These are phyloP conservation scores for Kockovaella imperatae DNA, from an alignment of 768 basidiomycete genomes.

Conservation along the genomic window DNA sequence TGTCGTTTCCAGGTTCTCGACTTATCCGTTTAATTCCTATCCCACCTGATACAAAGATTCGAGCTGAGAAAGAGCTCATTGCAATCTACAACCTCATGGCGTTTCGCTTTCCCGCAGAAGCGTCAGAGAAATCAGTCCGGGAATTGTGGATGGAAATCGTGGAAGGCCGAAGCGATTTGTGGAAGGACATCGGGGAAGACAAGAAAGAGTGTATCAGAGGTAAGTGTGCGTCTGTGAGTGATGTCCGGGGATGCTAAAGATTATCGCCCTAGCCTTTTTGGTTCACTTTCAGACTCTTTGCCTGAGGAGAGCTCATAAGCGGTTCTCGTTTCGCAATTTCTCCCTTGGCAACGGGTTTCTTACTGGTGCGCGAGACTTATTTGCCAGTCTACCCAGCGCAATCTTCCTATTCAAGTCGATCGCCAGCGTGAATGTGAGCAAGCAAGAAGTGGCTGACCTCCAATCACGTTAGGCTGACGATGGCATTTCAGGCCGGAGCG, in stretches of 20 bases:
- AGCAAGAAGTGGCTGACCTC: constrained; percentile 2
- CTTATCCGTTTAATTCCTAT: constrained; percentile 77
- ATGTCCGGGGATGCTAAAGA: neutral
- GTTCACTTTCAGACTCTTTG: constrained; percentile 86
- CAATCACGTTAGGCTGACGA: constrained; percentile 5
- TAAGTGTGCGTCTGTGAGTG: constrained; percentile 37
- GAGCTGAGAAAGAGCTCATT: constrained; percentile 27
- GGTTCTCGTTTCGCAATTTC: constrained; percentile 87
- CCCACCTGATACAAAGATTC: constrained; percentile 50
- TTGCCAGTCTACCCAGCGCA: constrained; percentile 84
- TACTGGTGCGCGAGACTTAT: constrained; percentile 79
- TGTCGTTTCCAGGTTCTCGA: constrained; percentile 53
- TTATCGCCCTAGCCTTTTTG: constrained; percentile 62
- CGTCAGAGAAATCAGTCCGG: constrained; percentile 66
- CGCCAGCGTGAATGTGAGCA: constrained; percentile 60
- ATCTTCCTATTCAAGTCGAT: constrained; percentile 91
- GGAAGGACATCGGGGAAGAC: constrained; percentile 79
- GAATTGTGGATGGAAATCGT: constrained; percentile 90
- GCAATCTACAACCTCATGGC: constrained; percentile 70
- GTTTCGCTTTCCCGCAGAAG: constrained; percentile 64
- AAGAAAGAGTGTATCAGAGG: constrained; percentile 86
- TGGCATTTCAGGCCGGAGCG: constrained; percentile 47
- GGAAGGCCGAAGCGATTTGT: constrained; percentile 71
- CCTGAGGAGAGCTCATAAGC: constrained; percentile 81
- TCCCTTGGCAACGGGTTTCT: constrained; percentile 81